Conservation (phyloP, 768 basidiomycete species). For the Tulasnella calospora region DNA sequence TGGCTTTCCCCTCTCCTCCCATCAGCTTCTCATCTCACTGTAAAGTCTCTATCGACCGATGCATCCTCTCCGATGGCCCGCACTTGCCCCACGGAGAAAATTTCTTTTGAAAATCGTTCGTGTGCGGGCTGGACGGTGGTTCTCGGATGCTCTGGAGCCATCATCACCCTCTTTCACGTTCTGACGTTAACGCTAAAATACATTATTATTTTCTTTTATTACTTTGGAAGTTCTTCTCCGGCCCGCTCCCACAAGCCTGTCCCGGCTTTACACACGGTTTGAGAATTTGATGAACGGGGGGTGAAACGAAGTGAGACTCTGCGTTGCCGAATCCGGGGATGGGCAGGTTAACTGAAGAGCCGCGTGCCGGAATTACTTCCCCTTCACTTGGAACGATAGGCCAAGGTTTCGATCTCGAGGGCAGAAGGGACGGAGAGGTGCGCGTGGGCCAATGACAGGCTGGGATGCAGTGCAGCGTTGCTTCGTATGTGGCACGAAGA, state of each 20-base stretch:
- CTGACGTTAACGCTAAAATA: constrained; percentile 6
- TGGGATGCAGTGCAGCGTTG: not conserved
- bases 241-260: not conserved
- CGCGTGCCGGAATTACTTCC: not conserved
- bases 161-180: not conserved
- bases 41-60: not conserved
- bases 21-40: not conserved
- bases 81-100: not conserved
- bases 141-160: not conserved
- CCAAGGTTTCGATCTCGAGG: not conserved
- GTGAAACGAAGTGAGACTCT: not conserved
- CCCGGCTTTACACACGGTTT: not conserved
- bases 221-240: not conserved
- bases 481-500: not conserved
- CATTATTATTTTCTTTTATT: not conserved
- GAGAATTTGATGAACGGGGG: not conserved
- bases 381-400: not conserved
- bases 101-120: not conserved
- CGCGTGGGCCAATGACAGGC: not conserved
- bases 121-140: not conserved
- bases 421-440: not conserved
- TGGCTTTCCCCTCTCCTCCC: not conserved
- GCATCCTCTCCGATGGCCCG: not conserved
- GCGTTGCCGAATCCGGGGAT: not conserved
- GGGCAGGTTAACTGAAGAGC: not conserved